phyloP scores from a whole-genome alignment of 768 basidiomycete genomes.

The Phylloporus sp. region DNA sequence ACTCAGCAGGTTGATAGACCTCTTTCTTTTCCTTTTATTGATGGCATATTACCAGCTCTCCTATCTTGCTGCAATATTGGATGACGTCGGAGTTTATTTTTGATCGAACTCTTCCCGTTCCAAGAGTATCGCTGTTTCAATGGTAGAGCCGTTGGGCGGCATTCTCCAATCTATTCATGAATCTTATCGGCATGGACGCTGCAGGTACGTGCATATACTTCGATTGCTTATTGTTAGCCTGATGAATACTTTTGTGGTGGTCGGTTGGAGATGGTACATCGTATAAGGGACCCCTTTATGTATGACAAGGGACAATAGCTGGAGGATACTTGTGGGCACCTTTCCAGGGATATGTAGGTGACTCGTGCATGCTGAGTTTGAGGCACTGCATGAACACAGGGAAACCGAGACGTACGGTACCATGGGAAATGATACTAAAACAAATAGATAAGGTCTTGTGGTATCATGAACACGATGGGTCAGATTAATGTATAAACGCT shows the following conservation, averaged over 20 bases:
- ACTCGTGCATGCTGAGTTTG: not conserved
- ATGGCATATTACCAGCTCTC: too few relatives aligned
- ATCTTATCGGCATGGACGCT: constrained; percentile 4
- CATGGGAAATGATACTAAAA: not conserved
- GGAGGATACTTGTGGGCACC: too few relatives aligned
- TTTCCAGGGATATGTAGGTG: too few relatives aligned
- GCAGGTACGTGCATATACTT: not conserved
- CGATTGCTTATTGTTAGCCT: not conserved
- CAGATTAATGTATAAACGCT: too few relatives aligned
- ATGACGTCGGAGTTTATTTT: constrained; percentile 26
- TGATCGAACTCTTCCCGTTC: constrained; percentile 64
- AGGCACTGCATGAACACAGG: not conserved
- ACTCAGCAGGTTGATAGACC: not conserved
- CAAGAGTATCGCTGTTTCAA: constrained; percentile 59
- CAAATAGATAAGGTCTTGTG: too few relatives aligned
- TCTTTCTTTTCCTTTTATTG: too few relatives aligned
- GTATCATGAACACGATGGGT: too few relatives aligned
- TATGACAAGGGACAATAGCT: not conserved
- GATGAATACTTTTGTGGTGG: not conserved
- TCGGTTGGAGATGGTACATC: constrained; percentile 17
- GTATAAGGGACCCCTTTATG: constrained; percentile 2
- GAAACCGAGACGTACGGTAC: not conserved
- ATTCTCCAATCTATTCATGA: constrained; percentile 2
- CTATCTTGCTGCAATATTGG: constrained; percentile 11
- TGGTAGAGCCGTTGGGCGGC: constrained; percentile 45